Evolutionary conservation across 208 protist species (phyloP).

Genomic region (Crithidia thermophila): DNA sequence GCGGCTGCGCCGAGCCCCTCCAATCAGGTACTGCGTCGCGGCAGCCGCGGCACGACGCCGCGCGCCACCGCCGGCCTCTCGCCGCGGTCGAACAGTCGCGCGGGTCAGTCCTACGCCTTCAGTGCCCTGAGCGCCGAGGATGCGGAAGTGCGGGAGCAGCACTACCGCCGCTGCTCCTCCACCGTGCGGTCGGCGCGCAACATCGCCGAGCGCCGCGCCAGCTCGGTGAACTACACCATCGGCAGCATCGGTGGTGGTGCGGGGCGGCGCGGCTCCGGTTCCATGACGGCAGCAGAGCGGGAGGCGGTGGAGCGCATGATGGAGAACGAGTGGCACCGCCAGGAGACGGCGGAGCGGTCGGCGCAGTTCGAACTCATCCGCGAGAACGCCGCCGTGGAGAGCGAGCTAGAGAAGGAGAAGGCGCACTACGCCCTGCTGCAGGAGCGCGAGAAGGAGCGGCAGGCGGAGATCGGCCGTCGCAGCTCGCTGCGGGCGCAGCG

Average conservation of each 20-base stretch:
- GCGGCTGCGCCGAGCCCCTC: neutral
- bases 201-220: slow-evolving; percentile 39
- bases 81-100: slow-evolving; percentile 25
- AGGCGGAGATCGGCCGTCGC: slow-evolving; percentile 22
- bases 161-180: slow-evolving; percentile 39
- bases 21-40: neutral
- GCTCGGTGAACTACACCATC: slow-evolving; percentile 28
- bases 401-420: slow-evolving; percentile 51
- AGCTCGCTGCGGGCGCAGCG: slow-evolving; percentile 13
- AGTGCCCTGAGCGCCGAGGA: slow-evolving; percentile 15
- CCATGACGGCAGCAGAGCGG: slow-evolving; percentile 53
- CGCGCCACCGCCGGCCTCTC: slow-evolving; percentile 7
- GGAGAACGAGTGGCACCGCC: slow-evolving; percentile 54
- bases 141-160: slow-evolving; percentile 12
- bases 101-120: slow-evolving; percentile 6
- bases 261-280: slow-evolving; percentile 8
- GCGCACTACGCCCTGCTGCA: slow-evolving; percentile 29
- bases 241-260: slow-evolving; percentile 19
- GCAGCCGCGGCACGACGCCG: slow-evolving; percentile 11
- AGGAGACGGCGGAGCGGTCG: slow-evolving; percentile 41
- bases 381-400: slow-evolving; percentile 33
- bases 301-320: slow-evolving; percentile 60
- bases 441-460: slow-evolving; percentile 8
- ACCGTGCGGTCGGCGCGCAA: slow-evolving; percentile 44
- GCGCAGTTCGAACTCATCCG: slow-evolving; percentile 33